Evolutionary conservation across 305 asterid genomes (phyloP).

Genomic region (Rubia peregrina): DNA sequence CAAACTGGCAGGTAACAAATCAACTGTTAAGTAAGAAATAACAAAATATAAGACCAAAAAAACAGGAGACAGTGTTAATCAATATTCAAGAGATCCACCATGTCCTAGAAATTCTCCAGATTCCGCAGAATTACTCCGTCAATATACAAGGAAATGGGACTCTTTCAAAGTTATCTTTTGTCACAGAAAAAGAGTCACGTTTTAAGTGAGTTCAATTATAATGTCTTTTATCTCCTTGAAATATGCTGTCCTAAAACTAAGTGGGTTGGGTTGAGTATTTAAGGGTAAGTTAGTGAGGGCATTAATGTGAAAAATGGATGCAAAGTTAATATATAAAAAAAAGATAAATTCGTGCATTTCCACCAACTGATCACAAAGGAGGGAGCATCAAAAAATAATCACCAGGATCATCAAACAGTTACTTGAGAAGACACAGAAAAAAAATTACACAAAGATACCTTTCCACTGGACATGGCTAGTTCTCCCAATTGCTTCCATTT

Average conservation of each 20-base stretch:
- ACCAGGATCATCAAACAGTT: not conserved
- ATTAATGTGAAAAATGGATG: not conserved
- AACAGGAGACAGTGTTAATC: not conserved
- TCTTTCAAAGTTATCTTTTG: too few species aligned
- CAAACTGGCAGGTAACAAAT: not conserved
- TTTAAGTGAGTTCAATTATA: not conserved
- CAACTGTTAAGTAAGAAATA: not conserved
- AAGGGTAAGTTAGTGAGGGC: not conserved
- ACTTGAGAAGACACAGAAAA: not conserved
- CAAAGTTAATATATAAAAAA: not conserved
- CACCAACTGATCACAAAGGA: too few species aligned
- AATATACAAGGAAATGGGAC: too few species aligned
- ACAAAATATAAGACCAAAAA: not conserved
- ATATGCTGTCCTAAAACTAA: not conserved
- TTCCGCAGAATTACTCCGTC: not conserved
- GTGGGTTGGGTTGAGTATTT: too few species aligned
- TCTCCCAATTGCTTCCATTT: conserved; percentile 99
- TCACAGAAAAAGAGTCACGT: too few species aligned
- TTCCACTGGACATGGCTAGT: conserved; percentile 95
- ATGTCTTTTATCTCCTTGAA: not conserved
- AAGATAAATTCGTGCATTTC: not conserved
- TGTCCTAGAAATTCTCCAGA: not conserved
- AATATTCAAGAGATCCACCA: not conserved
- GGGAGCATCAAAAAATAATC: not conserved
- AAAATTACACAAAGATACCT: conserved; percentile 36